phyloP scores from a whole-genome alignment of 176 grass and related monocot species.

The Aegilops longissima region DNA sequence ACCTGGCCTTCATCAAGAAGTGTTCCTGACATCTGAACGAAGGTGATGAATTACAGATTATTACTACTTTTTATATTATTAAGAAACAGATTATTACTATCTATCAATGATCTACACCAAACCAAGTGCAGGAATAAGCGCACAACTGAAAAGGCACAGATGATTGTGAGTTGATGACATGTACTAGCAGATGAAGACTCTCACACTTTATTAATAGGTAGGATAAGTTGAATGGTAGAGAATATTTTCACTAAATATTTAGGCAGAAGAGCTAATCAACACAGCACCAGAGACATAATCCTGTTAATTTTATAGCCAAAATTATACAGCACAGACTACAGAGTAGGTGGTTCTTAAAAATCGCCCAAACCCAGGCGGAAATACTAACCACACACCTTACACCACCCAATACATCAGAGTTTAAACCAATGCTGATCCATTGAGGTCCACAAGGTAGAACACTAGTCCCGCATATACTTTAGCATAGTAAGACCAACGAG shows the following conservation, averaged over 20 bases:
- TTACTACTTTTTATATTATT: background rate
- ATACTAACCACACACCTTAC: too few species aligned
- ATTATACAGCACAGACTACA: background rate
- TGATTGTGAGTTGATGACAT: slow-evolving; percentile 7
- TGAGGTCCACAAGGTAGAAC: background rate
- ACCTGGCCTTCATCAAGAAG: slow-evolving; percentile 73
- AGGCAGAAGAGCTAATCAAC: slow-evolving; percentile 9
- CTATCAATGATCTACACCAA: background rate
- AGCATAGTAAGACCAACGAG: background rate
- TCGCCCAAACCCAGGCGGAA: too few species aligned
- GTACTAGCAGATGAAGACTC: slow-evolving; percentile 19
- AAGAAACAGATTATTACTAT: slow-evolving; percentile 1
- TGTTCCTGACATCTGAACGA: slow-evolving; percentile 53
- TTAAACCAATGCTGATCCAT: too few species aligned
- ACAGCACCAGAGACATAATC: background rate
- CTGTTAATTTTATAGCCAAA: background rate
- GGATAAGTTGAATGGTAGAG: background rate
- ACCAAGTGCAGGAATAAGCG: background rate
- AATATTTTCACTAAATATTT: background rate
- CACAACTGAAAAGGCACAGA: slow-evolving; percentile 19
- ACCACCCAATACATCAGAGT: too few species aligned
- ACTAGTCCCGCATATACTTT: background rate
- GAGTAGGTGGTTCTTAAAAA: background rate
- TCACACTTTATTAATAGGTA: background rate
- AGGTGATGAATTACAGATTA: slow-evolving; percentile 11